Evolutionary conservation across 306 rosid genomes (phyloP).

Genomic region (Medicago lupulina): DNA sequence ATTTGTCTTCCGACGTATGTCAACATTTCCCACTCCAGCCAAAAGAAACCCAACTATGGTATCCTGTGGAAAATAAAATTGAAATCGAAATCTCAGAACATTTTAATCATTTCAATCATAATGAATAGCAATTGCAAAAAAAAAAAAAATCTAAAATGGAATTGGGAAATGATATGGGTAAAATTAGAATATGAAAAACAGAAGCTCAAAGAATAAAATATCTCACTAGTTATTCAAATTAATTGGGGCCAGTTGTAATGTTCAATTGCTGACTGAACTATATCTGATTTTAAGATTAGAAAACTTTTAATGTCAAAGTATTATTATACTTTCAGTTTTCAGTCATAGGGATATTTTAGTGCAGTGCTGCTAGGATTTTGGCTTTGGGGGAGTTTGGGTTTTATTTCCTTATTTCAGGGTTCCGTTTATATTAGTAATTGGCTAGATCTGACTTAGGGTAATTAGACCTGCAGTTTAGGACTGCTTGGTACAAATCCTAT

Average conservation of each 20-base stretch:
- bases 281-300: constrained; percentile 15
- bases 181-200: neutral
- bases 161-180: constrained; percentile 7
- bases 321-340: neutral
- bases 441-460: neutral
- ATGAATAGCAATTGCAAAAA: constrained; percentile 12
- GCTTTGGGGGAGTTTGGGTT: constrained; percentile 1
- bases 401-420: neutral
- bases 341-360: constrained; percentile 14
- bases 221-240: constrained; percentile 18
- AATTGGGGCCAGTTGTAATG: constrained; percentile 11
- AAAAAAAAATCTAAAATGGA: neutral
- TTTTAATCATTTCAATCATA: constrained; percentile 26
- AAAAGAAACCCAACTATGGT: constrained; percentile 91
- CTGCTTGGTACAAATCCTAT: neutral
- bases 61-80: constrained; percentile 58
- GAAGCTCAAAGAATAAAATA: constrained; percentile 20
- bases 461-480: constrained; percentile 4
- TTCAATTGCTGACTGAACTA: neutral
- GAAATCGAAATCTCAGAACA: constrained; percentile 6
- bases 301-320: neutral
- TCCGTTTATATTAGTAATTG: constrained; percentile 5
- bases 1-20: constrained; percentile 91
- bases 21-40: constrained; percentile 97
- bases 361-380: neutral